A percentile compares a stretch with the other conserved stretches of the same genome.
These are phyloP conservation scores for Diversispora eburnea DNA, from an alignment of 192 early-diverging fungal genomes.

Conservation along the genomic window DNA sequence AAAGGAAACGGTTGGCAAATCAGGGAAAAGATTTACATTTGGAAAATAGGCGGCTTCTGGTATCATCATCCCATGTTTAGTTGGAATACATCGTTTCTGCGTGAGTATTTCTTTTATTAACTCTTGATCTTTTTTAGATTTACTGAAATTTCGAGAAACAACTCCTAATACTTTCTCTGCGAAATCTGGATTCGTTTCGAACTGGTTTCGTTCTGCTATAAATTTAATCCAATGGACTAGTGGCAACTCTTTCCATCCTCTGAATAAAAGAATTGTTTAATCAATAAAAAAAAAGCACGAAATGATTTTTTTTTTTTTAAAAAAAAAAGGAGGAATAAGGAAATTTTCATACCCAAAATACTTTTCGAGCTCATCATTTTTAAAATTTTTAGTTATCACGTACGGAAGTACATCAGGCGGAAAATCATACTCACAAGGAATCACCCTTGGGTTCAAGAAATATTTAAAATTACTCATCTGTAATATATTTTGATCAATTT, in stretches of 20 bases:
- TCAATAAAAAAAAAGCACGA: neutral
- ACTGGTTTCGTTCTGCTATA: neutral
- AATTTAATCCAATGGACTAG: slow-evolving; percentile 4
- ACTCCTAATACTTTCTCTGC: slow-evolving; percentile 63
- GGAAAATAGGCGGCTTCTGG: slow-evolving; percentile 75
- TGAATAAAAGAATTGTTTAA: neutral
- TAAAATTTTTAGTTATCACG: slow-evolving; percentile 2
- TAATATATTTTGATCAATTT: slow-evolving; percentile 30
- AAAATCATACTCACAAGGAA: slow-evolving; percentile 6
- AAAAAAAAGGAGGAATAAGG: neutral
- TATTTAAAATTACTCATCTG: slow-evolving; percentile 52
- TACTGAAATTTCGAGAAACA: slow-evolving; percentile 46
- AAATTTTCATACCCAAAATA: neutral
- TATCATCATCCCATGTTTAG: slow-evolving; percentile 61
- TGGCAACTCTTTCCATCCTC: slow-evolving; percentile 6
- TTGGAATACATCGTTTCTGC: slow-evolving; percentile 63
- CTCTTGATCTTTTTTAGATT: slow-evolving; percentile 36
- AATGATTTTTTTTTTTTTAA: neutral
- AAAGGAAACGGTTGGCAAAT: slow-evolving; percentile 71
- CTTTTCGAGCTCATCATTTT: slow-evolving; percentile 8
- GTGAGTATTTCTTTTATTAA: slow-evolving; percentile 33
- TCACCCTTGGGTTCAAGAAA: slow-evolving; percentile 47
- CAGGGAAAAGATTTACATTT: slow-evolving; percentile 76
- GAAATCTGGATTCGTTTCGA: slow-evolving; percentile 48
- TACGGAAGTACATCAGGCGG: slow-evolving; percentile 1